Evolutionary conservation across 306 rosid genomes (phyloP).

Genomic region (Prunus mongolica): DNA sequence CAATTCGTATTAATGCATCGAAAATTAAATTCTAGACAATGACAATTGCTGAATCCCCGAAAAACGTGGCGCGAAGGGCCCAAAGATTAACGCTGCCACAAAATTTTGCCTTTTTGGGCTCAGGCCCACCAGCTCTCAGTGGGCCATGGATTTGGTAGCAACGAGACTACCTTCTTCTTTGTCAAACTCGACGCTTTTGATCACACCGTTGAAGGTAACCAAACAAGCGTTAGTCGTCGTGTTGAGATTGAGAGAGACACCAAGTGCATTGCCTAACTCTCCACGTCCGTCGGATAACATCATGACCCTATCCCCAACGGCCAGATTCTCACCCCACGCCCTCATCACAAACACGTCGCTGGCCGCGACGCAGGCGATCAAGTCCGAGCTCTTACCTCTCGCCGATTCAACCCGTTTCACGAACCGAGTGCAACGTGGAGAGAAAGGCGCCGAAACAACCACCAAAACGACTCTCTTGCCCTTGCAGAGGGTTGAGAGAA

Average conservation of each 20-base stretch:
- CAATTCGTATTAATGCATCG: too few species aligned
- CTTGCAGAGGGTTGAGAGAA: constrained; percentile 18
- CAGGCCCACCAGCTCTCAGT: not conserved
- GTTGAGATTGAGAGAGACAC: not conserved
- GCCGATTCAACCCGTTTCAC: not conserved
- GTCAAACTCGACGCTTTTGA: constrained; percentile 13
- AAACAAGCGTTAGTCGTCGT: not conserved
- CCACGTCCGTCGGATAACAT: constrained; percentile 21
- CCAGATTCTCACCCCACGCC: constrained; percentile 26
- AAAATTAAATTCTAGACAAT: too few species aligned
- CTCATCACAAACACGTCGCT: constrained; percentile 25
- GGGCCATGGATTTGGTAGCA: not conserved
- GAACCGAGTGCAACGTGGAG: constrained; percentile 13
- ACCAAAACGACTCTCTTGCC: constrained; percentile 13
- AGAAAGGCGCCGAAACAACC: constrained; percentile 21
- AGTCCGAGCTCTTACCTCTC: constrained; percentile 9
- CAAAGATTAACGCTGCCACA: not conserved
- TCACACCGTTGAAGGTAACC: constrained; percentile 19
- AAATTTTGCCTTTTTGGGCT: not conserved
- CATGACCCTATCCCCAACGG: constrained; percentile 1
- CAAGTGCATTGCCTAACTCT: constrained; percentile 17
- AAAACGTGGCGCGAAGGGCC: too few species aligned
- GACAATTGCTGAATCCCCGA: too few species aligned
- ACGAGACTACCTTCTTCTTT: not conserved
- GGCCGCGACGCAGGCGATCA: constrained; percentile 17